Evolutionary conservation across 441 rosid species (phyloP).

Genomic region (Croton setiger): DNA sequence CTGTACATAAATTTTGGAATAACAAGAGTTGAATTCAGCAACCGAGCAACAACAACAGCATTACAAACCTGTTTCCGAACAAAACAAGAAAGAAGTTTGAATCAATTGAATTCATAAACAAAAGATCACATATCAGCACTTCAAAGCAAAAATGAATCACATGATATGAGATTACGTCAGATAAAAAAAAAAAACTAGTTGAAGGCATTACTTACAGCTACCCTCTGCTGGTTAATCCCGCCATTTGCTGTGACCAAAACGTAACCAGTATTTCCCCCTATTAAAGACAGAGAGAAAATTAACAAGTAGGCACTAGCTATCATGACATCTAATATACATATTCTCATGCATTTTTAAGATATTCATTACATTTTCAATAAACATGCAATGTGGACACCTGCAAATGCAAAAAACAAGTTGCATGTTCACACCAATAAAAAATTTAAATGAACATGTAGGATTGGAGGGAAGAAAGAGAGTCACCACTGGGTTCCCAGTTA

Average conservation of each 20-base stretch:
- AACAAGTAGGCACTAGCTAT: slow-evolving; percentile 12
- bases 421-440: background rate
- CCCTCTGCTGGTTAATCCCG: slow-evolving; percentile 96
- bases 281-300: slow-evolving; percentile 4
- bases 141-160: slow-evolving; percentile 11
- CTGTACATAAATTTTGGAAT: slow-evolving; percentile 92
- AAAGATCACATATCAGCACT: background rate
- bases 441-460: slow-evolving; percentile 1
- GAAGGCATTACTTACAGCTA: slow-evolving; percentile 68
- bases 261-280: slow-evolving; percentile 87
- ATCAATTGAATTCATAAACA: slow-evolving; percentile 4
- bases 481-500: slow-evolving; percentile 69
- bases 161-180: slow-evolving; percentile 1
- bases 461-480: slow-evolving; percentile 15
- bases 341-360: slow-evolving; percentile 6
- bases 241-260: slow-evolving; percentile 94
- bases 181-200: slow-evolving; percentile 14
- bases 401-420: slow-evolving; percentile 5
- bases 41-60: slow-evolving; percentile 80
- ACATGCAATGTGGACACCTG: background rate
- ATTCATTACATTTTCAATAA: background rate
- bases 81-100: slow-evolving; percentile 21
- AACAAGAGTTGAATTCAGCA: slow-evolving; percentile 87
- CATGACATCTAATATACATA: background rate
- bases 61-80: slow-evolving; percentile 71